These are phyloP conservation scores for Penstemon eatonii DNA, from an alignment of 257 asterid species.

Conservation along the genomic window DNA sequence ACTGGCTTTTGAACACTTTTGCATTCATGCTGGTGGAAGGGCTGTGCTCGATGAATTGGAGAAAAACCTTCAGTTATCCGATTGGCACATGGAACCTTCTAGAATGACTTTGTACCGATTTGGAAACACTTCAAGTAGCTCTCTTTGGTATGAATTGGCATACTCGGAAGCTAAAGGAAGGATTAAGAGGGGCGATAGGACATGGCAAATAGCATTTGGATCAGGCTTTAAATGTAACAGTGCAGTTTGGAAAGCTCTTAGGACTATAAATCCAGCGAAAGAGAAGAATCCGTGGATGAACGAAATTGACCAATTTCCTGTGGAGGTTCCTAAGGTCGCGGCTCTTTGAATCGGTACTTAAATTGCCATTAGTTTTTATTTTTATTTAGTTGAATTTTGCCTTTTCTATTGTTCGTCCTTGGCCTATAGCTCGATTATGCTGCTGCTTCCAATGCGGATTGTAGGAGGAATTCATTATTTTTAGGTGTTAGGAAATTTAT, in stretches of 20 bases:
- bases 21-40: constrained; percentile 89
- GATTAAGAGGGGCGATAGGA: constrained; percentile 75
- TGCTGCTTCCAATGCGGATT: constrained; percentile 5
- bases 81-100: constrained; percentile 86
- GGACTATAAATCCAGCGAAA: constrained; percentile 48
- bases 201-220: constrained; percentile 89
- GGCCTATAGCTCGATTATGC: constrained; percentile 13
- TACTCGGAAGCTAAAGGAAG: constrained; percentile 77
- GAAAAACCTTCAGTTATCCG: constrained; percentile 66
- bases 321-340: constrained; percentile 46
- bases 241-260: constrained; percentile 83
- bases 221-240: constrained; percentile 87
- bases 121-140: constrained; percentile 86
- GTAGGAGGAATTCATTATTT: neutral
- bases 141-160: constrained; percentile 77
- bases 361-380: neutral
- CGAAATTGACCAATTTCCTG: constrained; percentile 42
- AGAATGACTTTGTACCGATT: constrained; percentile 75
- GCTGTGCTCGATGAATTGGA: constrained; percentile 81
- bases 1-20: constrained; percentile 79
- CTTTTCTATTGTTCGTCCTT: constrained; percentile 15
- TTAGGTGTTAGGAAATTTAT: constrained; percentile 24
- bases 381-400: neutral
- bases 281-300: constrained; percentile 49
- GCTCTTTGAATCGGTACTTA: constrained; percentile 19